A percentile compares a stretch with the other conserved stretches of the same genome.
These are phyloP conservation scores for Skeletonema marinoi DNA, from an alignment of 108 stramenopile species.

Conservation along the genomic window DNA sequence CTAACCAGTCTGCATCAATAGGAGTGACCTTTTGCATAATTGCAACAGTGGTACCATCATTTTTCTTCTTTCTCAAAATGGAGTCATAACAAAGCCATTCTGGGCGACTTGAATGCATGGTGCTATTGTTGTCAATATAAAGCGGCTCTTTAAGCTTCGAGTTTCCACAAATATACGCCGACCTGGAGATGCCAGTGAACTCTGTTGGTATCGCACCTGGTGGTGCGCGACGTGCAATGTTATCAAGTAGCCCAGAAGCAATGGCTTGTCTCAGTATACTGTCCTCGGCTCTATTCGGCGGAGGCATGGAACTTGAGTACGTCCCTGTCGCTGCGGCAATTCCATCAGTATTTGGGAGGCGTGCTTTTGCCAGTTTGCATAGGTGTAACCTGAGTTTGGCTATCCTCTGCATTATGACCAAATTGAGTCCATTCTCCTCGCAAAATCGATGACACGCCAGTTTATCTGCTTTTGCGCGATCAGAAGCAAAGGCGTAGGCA, in stretches of 20 bases:
- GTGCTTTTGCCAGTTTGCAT: conserved; percentile 70
- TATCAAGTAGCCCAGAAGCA: conserved; percentile 76
- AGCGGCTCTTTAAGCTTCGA: conserved; percentile 68
- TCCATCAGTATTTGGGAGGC: conserved; percentile 65
- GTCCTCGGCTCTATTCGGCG: conserved; percentile 80
- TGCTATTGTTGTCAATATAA: conserved; percentile 75
- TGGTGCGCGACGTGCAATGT: conserved; percentile 79
- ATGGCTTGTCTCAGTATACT: conserved; percentile 68
- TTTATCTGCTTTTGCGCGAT: conserved; percentile 49
- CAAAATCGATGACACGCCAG: conserved; percentile 74
- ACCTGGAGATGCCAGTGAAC: conserved; percentile 64
- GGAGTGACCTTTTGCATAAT: conserved; percentile 84
- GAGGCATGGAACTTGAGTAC: conserved; percentile 67
- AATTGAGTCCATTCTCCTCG: conserved; percentile 82
- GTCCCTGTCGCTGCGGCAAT: conserved; percentile 74
- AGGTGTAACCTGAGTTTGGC: conserved; percentile 85
- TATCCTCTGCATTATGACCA: conserved; percentile 76
- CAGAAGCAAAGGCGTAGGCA: conserved; percentile 75
- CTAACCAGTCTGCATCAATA: conserved; percentile 80
- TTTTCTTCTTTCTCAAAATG: conserved; percentile 63
- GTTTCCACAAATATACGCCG: conserved; percentile 77
- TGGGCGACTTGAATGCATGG: conserved; percentile 70
- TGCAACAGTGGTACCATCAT: conserved; percentile 69
- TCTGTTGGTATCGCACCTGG: conserved; percentile 63
- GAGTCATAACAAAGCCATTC: conserved; percentile 84